Conservation (phyloP, 768 basidiomycete genomes). For the Trametes gibbosa region DNA sequence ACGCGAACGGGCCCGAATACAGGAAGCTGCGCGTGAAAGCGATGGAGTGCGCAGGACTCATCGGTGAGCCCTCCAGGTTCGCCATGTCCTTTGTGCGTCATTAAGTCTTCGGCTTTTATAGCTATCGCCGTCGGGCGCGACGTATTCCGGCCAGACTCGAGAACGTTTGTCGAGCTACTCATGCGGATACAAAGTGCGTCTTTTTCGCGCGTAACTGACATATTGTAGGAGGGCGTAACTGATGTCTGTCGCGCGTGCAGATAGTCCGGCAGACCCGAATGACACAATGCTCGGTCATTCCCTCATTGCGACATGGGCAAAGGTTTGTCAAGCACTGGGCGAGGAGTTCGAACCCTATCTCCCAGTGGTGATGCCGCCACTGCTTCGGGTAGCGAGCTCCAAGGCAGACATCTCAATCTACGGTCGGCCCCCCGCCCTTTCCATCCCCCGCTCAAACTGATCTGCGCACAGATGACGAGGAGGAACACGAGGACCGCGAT, state of each 20-base stretch:
- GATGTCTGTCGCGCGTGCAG: slow-evolving; percentile 31
- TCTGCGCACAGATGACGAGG: slow-evolving; percentile 46
- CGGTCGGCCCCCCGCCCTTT: too few relatives aligned
- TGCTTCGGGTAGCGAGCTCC: slow-evolving; percentile 72
- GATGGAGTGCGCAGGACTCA: slow-evolving; percentile 88
- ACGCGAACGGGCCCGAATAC: slow-evolving; percentile 66
- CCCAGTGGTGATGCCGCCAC: slow-evolving; percentile 76
- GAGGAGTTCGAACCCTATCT: slow-evolving; percentile 86
- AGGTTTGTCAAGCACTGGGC: slow-evolving; percentile 82
- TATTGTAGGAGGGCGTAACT: not conserved
- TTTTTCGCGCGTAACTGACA: not conserved
- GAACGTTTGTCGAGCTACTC: slow-evolving; percentile 66
- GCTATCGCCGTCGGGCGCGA: slow-evolving; percentile 87
- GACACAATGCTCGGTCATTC: slow-evolving; percentile 75
- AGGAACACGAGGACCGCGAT: slow-evolving; percentile 55
- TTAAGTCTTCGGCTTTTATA: slow-evolving; percentile 27
- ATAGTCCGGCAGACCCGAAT: slow-evolving; percentile 62
- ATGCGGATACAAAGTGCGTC: slow-evolving; percentile 73
- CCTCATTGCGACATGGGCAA: slow-evolving; percentile 85
- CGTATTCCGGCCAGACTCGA: slow-evolving; percentile 72
- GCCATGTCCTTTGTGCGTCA: not conserved
- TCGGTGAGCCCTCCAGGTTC: slow-evolving; percentile 48
- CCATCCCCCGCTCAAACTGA: not conserved
- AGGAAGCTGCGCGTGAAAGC: slow-evolving; percentile 73
- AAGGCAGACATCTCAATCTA: slow-evolving; percentile 78